These are phyloP conservation scores for Aspergillus fijiensis DNA, from an alignment of 2,329 filamentous ascomycete genomes.

Conservation along the genomic window DNA sequence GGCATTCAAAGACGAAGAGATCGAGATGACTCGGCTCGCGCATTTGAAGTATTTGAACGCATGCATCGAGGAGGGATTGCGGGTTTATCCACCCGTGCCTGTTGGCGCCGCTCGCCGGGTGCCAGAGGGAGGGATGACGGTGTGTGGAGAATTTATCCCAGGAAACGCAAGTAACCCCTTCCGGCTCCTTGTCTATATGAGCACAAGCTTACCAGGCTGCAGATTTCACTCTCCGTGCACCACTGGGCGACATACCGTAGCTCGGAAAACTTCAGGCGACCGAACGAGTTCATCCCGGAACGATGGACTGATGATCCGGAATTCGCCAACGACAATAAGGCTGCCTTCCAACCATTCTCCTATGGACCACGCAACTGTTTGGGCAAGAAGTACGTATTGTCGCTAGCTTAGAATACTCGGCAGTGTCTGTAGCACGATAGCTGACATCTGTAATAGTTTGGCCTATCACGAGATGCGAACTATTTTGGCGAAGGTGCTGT, in stretches of 20 bases:
- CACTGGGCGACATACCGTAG: conserved; percentile 26
- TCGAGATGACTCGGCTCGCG: conserved; percentile 11
- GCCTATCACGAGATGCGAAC: conserved; percentile 37
- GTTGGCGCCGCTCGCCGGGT: conserved; percentile 40
- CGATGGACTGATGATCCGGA: conserved; percentile 26
- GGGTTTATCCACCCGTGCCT: conserved; percentile 49
- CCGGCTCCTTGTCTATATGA: not conserved
- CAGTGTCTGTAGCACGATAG: not conserved
- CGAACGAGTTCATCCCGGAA: conserved; percentile 29
- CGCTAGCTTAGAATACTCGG: conserved; percentile 3
- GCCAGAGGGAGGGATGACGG: conserved; percentile 35
- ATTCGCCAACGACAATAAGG: conserved; percentile 22
- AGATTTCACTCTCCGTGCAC: conserved; percentile 29
- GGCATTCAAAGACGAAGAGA: conserved; percentile 17
- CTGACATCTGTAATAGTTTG: conserved; percentile 17
- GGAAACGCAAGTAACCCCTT: conserved; percentile 18
- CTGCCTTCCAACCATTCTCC: conserved; percentile 25
- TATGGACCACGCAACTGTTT: conserved; percentile 30
- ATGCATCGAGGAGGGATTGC: conserved; percentile 48
- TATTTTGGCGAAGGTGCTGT: conserved; percentile 25
- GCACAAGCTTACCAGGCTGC: not conserved
- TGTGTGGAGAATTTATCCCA: conserved; percentile 41
- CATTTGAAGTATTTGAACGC: conserved; percentile 43
- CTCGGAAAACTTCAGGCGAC: conserved; percentile 22
- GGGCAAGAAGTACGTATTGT: conserved; percentile 26